Conservation (phyloP, 306 rosid genomes). For the Prunus campanulata region DNA sequence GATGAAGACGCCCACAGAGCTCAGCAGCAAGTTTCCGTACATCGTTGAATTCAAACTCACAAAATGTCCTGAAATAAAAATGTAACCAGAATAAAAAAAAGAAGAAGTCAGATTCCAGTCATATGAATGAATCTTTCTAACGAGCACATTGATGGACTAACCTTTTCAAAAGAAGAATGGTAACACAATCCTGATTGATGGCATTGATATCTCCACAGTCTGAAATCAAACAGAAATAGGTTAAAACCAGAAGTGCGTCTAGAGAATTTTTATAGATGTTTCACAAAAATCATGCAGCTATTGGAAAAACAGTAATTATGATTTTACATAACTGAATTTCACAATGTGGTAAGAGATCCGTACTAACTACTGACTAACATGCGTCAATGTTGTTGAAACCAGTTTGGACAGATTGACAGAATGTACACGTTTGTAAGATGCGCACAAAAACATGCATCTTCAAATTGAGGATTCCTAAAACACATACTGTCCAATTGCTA, state of each 20-base stretch:
- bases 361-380: not conserved
- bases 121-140: constrained; percentile 16
- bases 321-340: not conserved
- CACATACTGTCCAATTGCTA: too few relatives aligned
- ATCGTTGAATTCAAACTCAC: constrained; percentile 74
- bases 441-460: too few relatives aligned
- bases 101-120: constrained; percentile 20
- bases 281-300: not conserved
- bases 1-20: constrained; percentile 92
- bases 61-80: constrained; percentile 56
- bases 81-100: not conserved
- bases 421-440: too few relatives aligned
- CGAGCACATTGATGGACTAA: not conserved
- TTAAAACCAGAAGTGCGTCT: constrained; percentile 1
- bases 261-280: not conserved
- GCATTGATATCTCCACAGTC: constrained; percentile 37
- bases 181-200: constrained; percentile 42
- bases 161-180: constrained; percentile 65
- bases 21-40: constrained; percentile 91
- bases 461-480: too few relatives aligned
- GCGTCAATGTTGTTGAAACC: not conserved
- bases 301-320: not conserved
- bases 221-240: constrained; percentile 23
- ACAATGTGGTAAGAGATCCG: not conserved
- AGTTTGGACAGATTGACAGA: too few relatives aligned